phyloP scores from a whole-genome alignment of 2,329 filamentous ascomycete species.

The Teratosphaeria viscida region DNA sequence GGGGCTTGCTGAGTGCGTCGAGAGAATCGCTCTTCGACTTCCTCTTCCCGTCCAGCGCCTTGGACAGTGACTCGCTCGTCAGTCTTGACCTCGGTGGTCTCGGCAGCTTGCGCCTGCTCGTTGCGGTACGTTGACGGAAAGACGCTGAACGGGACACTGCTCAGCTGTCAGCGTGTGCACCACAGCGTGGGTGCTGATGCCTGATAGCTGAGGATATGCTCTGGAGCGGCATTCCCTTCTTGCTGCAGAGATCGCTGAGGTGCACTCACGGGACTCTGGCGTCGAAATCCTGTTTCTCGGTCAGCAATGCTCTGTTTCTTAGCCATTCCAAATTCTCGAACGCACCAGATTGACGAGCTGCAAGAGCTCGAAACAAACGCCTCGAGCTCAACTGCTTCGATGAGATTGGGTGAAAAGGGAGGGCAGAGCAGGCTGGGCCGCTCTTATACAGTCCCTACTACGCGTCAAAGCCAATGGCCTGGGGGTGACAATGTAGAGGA shows the following conservation, averaged over 20 bases:
- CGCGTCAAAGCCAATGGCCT: background rate
- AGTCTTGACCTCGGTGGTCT: slow-evolving; percentile 65
- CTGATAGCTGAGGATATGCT: background rate
- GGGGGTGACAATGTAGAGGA: background rate
- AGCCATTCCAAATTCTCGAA: background rate
- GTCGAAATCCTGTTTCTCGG: slow-evolving; percentile 76
- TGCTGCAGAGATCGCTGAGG: background rate
- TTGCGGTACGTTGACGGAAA: slow-evolving; percentile 96
- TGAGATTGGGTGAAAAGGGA: background rate
- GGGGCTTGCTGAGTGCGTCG: slow-evolving; percentile 54
- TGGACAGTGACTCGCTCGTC: slow-evolving; percentile 74
- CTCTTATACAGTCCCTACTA: background rate
- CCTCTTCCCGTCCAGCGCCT: slow-evolving; percentile 89
- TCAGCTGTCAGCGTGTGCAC: background rate
- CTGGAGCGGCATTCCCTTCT: background rate
- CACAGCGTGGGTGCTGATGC: background rate
- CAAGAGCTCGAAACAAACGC: slow-evolving; percentile 2
- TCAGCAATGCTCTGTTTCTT: background rate
- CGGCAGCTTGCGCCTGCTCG: slow-evolving; percentile 48
- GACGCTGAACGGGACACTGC: slow-evolving; percentile 89
- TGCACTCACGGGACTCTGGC: slow-evolving; percentile 65
- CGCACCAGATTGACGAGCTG: background rate
- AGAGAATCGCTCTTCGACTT: slow-evolving; percentile 30
- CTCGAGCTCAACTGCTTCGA: slow-evolving; percentile 1
- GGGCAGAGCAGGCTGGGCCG: background rate